Conservation (phyloP, 768 basidiomycete species). For the Russula olivacea region DNA sequence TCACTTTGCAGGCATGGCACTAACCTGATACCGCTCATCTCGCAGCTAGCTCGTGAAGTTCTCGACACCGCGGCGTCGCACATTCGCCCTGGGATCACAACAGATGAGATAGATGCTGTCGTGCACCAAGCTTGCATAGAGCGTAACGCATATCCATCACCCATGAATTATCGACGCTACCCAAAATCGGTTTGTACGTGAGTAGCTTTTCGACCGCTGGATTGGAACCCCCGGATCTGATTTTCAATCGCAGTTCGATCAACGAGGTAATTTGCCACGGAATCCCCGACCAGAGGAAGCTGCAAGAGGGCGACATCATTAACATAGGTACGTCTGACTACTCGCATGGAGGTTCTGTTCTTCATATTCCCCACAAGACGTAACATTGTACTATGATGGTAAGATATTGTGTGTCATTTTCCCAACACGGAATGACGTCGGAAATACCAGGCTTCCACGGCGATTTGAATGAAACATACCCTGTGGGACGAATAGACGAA, state of each 20-base stretch:
- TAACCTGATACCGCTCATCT: conserved; percentile 8
- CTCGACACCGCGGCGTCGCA: conserved; percentile 85
- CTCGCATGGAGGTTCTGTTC: conserved; percentile 7
- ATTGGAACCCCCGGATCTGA: neutral
- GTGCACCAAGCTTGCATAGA: conserved; percentile 90
- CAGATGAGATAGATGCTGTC: conserved; percentile 90
- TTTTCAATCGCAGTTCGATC: conserved; percentile 52
- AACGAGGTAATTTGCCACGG: conserved; percentile 98
- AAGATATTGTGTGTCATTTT: conserved; percentile 19
- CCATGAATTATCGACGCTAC: conserved; percentile 83
- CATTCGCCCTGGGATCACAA: conserved; percentile 87
- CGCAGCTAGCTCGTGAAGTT: conserved; percentile 84
- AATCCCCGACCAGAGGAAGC: conserved; percentile 79
- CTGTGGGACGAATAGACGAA: conserved; percentile 80
- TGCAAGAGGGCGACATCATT: conserved; percentile 91
- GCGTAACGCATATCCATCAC: conserved; percentile 88
- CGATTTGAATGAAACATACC: conserved; percentile 90
- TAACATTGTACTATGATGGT: conserved; percentile 78
- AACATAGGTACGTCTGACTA: conserved; percentile 65
- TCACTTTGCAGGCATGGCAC: neutral
- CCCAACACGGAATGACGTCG: neutral
- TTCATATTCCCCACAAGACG: conserved; percentile 43
- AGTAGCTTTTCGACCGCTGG: conserved; percentile 32
- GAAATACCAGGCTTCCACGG: conserved; percentile 68
- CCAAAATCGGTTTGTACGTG: conserved; percentile 98